These are phyloP conservation scores for Diaporthe helianthi DNA, from an alignment of 2,329 filamentous ascomycete species.

Conservation along the genomic window DNA sequence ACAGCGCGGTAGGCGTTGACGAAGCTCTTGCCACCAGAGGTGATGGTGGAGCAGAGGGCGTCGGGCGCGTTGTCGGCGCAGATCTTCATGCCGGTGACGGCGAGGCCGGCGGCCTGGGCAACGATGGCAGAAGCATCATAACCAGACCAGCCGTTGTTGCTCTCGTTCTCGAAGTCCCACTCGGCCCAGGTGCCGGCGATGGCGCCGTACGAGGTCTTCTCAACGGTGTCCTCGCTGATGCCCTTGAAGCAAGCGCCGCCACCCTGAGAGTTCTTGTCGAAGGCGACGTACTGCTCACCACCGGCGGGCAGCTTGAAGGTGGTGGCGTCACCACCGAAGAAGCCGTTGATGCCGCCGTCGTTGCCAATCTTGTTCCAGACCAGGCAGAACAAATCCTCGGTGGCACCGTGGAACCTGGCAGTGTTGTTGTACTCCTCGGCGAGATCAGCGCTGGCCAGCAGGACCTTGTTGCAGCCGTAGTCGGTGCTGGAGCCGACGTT, in stretches of 20 bases:
- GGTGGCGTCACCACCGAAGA: slow-evolving; percentile 50
- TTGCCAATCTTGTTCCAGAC: slow-evolving; percentile 62
- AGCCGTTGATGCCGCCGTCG: slow-evolving; percentile 53
- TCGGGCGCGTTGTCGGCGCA: slow-evolving; percentile 46
- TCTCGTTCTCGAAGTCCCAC: slow-evolving; percentile 54
- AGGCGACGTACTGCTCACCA: slow-evolving; percentile 50
- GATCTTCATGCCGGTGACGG: slow-evolving; percentile 45
- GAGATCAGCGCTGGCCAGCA: slow-evolving; percentile 46
- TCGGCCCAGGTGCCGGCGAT: slow-evolving; percentile 57
- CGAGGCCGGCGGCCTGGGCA: slow-evolving; percentile 46
- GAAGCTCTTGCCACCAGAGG: slow-evolving; percentile 39
- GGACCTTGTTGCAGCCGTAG: slow-evolving; percentile 62
- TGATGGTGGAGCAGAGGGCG: slow-evolving; percentile 44
- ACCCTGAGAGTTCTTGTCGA: slow-evolving; percentile 56
- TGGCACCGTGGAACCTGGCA: slow-evolving; percentile 37
- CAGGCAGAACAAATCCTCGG: slow-evolving; percentile 45
- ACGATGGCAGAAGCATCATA: slow-evolving; percentile 59
- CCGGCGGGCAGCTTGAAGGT: slow-evolving; percentile 50
- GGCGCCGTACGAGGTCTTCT: slow-evolving; percentile 48
- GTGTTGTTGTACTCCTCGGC: slow-evolving; percentile 48
- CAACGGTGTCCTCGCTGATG: slow-evolving; percentile 39
- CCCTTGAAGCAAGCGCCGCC: slow-evolving; percentile 52
- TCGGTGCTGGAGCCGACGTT: slow-evolving; percentile 51
- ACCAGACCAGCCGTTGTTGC: slow-evolving; percentile 58
- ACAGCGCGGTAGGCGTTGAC: slow-evolving; percentile 46